phyloP scores from a whole-genome alignment of 345 rosid species.

The Hypericum androsaemum region DNA sequence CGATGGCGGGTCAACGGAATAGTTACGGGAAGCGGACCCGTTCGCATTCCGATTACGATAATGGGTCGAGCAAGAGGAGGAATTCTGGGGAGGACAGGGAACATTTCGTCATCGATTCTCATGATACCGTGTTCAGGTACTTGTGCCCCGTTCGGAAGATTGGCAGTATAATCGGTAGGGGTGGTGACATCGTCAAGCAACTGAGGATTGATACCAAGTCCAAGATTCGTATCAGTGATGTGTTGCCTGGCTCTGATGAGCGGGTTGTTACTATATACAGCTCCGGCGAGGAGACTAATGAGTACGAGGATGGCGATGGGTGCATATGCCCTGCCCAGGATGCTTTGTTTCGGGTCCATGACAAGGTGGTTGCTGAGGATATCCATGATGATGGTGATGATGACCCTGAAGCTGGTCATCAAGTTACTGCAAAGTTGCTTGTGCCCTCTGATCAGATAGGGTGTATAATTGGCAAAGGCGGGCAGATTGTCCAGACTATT shows the following conservation, averaged over 20 bases:
- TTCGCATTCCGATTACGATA: conserved; percentile 61
- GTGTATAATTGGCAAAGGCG: conserved; percentile 90
- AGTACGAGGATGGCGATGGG: conserved; percentile 41
- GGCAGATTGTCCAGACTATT: conserved; percentile 77
- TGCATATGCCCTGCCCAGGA: conserved; percentile 79
- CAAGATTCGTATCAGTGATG: conserved; percentile 78
- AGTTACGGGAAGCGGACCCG: conserved; percentile 70
- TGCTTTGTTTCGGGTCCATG: conserved; percentile 82
- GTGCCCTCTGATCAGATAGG: conserved; percentile 99
- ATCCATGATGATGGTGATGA: conserved; percentile 55
- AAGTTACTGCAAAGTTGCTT: conserved; percentile 66
- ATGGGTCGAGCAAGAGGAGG: conserved; percentile 61
- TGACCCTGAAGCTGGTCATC: conserved; percentile 43
- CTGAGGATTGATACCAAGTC: conserved; percentile 72
- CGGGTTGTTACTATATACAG: conserved; percentile 91
- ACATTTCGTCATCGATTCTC: conserved; percentile 38
- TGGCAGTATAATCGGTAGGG: conserved; percentile 91
- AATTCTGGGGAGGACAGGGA: conserved; percentile 66
- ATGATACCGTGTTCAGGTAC: conserved; percentile 80
- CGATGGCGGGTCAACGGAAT: conserved; percentile 77
- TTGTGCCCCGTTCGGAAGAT: conserved; percentile 75
- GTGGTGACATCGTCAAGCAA: conserved; percentile 94
- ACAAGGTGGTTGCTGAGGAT: conserved; percentile 67
- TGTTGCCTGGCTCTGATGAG: conserved; percentile 68
- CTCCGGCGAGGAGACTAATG: conserved; percentile 74